Conservation (phyloP, 2,329 filamentous ascomycete species). For the Lomentospora prolificans region DNA sequence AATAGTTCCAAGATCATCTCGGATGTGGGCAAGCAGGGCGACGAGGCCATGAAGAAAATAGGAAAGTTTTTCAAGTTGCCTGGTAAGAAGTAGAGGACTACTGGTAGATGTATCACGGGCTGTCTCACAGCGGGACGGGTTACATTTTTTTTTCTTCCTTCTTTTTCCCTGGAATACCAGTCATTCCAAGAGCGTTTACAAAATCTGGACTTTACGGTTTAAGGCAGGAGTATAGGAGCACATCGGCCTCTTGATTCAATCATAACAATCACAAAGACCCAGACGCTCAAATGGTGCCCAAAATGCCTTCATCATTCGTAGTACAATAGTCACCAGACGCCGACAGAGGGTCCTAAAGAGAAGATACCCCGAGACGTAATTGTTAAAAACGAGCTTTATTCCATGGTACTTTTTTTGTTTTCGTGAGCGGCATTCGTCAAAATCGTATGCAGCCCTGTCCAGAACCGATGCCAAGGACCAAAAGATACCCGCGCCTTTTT, state of each 20-base stretch:
- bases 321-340: conserved; percentile 9
- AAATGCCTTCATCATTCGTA: not conserved
- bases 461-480: not conserved
- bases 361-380: conserved; percentile 21
- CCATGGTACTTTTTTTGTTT: conserved; percentile 1
- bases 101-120: not conserved
- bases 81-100: conserved; percentile 51
- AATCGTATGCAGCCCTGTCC: conserved; percentile 2
- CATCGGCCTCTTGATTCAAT: not conserved
- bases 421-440: conserved; percentile 1
- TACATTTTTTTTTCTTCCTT: not conserved
- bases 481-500: not conserved
- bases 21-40: conserved; percentile 20
- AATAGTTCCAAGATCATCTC: conserved; percentile 7
- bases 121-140: no score
- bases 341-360: conserved; percentile 22
- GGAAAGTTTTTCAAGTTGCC: conserved; percentile 67
- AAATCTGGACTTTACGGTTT: not conserved
- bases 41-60: conserved; percentile 33
- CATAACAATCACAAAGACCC: not conserved
- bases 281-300: not conserved
- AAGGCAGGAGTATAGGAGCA: not conserved
- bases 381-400: conserved; percentile 13
- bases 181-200: not conserved
- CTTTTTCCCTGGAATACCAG: not conserved